Percentiles rank a stretch among this genome's conserved stretches.
Evolutionary conservation across 768 basidiomycete genomes (phyloP).

Genomic region (Suillus americanus): DNA sequence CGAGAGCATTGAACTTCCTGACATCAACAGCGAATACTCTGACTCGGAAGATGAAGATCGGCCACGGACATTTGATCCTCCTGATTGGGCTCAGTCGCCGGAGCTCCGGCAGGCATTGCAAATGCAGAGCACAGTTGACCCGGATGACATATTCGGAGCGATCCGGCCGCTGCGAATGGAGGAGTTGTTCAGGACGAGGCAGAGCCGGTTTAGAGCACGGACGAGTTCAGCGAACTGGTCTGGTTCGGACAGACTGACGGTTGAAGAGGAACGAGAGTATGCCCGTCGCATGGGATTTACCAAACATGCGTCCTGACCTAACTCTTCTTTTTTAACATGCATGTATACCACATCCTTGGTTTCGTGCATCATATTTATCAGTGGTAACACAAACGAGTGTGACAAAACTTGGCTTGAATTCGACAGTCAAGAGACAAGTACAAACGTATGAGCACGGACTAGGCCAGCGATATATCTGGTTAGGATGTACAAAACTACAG

Average conservation of each 20-base stretch:
- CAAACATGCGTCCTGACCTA: slow-evolving; percentile 19
- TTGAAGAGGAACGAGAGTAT: slow-evolving; percentile 84
- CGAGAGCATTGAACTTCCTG: slow-evolving; percentile 89
- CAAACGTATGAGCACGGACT: slow-evolving; percentile 4
- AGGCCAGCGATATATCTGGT: slow-evolving; percentile 8
- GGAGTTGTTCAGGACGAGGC: slow-evolving; percentile 81
- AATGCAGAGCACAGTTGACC: slow-evolving; percentile 83
- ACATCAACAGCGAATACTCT: slow-evolving; percentile 96
- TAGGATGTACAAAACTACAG: slow-evolving; percentile 35
- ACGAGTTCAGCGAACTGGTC: slow-evolving; percentile 97
- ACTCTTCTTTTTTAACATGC: neutral
- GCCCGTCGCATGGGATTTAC: slow-evolving; percentile 88
- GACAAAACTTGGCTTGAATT: neutral
- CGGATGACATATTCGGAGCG: slow-evolving; percentile 89
- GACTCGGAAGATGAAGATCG: slow-evolving; percentile 92
- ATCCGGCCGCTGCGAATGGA: slow-evolving; percentile 89
- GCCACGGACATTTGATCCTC: slow-evolving; percentile 68
- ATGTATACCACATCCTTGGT: neutral
- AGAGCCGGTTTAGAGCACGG: slow-evolving; percentile 81
- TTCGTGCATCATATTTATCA: neutral
- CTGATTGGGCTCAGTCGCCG: slow-evolving; percentile 91
- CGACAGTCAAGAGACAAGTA: slow-evolving; percentile 1
- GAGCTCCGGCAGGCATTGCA: slow-evolving; percentile 77
- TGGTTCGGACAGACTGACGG: slow-evolving; percentile 84
- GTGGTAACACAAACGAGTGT: neutral